These are phyloP conservation scores for Schizochytrium sp. DNA, from an alignment of 108 stramenopile genomes.

Conservation along the genomic window DNA sequence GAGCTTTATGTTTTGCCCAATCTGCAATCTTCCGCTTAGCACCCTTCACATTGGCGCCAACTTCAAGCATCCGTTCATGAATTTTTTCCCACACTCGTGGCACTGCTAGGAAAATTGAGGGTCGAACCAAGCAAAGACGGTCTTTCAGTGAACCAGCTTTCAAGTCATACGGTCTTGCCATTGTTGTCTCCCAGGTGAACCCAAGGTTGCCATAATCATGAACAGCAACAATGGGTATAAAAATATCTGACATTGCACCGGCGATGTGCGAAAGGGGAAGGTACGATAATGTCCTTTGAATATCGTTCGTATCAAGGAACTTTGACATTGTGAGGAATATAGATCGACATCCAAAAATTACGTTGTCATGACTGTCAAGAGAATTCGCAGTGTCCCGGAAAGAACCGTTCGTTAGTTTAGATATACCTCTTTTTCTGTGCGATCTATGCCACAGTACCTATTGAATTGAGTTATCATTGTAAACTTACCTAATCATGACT, in stretches of 20 bases:
- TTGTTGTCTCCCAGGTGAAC: conserved; percentile 62
- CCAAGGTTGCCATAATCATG: neutral
- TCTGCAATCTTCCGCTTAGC: conserved; percentile 73
- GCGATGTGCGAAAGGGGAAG: conserved; percentile 76
- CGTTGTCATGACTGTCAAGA: conserved; percentile 66
- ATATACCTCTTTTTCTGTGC: no score
- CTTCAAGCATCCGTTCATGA: conserved; percentile 71
- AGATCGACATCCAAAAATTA: conserved; percentile 61
- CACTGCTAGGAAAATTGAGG: conserved; percentile 80
- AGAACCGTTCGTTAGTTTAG: no score
- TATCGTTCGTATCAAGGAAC: neutral
- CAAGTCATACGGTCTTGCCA: conserved; percentile 79
- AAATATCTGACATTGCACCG: conserved; percentile 64
- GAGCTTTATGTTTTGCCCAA: conserved; percentile 74
- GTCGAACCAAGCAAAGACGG: conserved; percentile 71
- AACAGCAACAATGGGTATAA: conserved; percentile 64
- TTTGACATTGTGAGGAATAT: neutral
- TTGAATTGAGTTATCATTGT: conserved; percentile 69
- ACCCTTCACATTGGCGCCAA: conserved; percentile 74
- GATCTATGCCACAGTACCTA: no score
- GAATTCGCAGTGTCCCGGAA: no score
- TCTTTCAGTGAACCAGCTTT: conserved; percentile 72
- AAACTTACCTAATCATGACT: conserved; percentile 77
- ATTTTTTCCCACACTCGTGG: conserved; percentile 83
- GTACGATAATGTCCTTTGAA: conserved; percentile 69